Evolutionary conservation across 2,329 filamentous ascomycete genomes (phyloP).

Genomic region (Hypomyces rosellus): DNA sequence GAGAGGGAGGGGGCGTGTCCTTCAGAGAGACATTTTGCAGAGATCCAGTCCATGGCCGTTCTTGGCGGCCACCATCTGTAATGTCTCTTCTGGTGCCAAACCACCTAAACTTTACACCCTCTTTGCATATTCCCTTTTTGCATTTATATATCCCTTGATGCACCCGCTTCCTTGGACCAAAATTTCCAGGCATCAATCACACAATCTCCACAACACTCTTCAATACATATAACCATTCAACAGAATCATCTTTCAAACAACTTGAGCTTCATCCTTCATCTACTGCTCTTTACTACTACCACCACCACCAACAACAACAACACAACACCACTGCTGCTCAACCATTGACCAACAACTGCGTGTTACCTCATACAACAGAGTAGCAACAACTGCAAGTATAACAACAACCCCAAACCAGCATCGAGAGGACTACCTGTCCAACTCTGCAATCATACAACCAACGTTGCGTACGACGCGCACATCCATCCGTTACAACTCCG

Average conservation of each 20-base stretch:
- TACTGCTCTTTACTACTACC: conserved; percentile 3
- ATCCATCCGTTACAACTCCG: conserved; percentile 11
- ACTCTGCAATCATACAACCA: background rate
- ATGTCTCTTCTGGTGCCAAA: background rate
- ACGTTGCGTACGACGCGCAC: conserved; percentile 8
- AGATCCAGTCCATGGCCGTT: background rate
- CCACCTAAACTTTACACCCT: background rate
- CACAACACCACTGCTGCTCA: no score
- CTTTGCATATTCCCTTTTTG: background rate
- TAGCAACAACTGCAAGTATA: no score
- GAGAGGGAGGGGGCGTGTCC: conserved; percentile 11
- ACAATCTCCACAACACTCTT: background rate
- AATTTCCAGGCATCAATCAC: conserved; percentile 10
- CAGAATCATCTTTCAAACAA: conserved; percentile 3
- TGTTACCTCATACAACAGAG: no score
- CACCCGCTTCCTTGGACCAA: conserved; percentile 9
- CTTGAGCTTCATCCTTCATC: conserved; percentile 4
- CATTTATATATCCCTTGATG: conserved; percentile 11
- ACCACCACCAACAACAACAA: conserved; percentile 1
- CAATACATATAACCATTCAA: background rate
- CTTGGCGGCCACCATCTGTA: conserved; percentile 1
- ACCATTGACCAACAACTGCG: no score
- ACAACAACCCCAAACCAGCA: background rate
- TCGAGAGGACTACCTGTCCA: background rate
- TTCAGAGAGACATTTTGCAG: background rate